A percentile compares a stretch with the other conserved stretches of the same genome.
Conservation (phyloP, 371 early-diverging fungal species). For the Circinella minor region DNA sequence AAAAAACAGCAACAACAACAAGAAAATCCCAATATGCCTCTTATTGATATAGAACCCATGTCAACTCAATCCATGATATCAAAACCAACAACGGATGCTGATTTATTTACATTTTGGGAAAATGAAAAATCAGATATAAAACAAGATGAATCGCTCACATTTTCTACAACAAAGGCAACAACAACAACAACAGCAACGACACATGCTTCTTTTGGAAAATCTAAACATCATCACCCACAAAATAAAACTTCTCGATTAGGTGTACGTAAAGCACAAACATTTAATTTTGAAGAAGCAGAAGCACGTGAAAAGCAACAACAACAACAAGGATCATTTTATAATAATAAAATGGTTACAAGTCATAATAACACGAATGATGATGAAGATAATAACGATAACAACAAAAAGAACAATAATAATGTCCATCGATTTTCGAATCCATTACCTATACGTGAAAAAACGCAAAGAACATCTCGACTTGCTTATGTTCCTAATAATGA, state of each 20-base stretch:
- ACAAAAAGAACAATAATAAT: background rate
- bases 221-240: constrained; percentile 2
- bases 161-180: background rate
- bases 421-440: constrained; percentile 3
- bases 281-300: constrained; percentile 88
- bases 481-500: constrained; percentile 8
- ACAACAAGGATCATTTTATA: background rate
- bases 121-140: background rate
- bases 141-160: background rate
- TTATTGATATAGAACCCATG: constrained; percentile 22
- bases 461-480: constrained; percentile 13
- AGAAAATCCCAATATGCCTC: background rate
- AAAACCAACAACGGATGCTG: constrained; percentile 19
- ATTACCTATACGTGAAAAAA: background rate
- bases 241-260: constrained; percentile 14
- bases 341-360: too few species aligned
- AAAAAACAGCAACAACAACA: background rate
- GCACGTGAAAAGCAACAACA: constrained; percentile 81
- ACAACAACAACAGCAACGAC: background rate
- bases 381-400: background rate
- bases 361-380: constrained; percentile 29
- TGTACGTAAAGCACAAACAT: constrained; percentile 23
- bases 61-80: background rate
- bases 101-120: constrained; percentile 29
- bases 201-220: background rate